A percentile compares a stretch with the other conserved stretches of the same genome.
Conservation (phyloP, 345 rosid genomes). For the Raphanus sativus region DNA sequence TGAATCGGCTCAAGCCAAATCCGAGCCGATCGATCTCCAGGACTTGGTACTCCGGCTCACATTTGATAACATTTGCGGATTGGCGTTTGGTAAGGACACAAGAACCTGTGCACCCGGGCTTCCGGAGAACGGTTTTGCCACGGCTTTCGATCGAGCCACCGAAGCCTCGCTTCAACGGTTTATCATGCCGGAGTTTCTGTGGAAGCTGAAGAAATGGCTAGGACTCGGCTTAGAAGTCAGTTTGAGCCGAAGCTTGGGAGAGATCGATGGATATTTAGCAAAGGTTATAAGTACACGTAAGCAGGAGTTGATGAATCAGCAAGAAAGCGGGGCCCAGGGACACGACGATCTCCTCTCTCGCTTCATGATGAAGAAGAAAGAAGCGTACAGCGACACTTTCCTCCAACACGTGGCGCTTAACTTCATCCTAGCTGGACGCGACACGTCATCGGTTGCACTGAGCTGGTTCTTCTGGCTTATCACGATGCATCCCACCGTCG, state of each 20-base stretch:
- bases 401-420: conserved; percentile 90
- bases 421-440: conserved; percentile 95
- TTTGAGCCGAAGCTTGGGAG: conserved; percentile 66
- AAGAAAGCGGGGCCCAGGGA: conserved; percentile 45
- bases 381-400: conserved; percentile 62
- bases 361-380: conserved; percentile 81
- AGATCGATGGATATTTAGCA: conserved; percentile 64
- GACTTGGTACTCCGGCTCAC: conserved; percentile 89
- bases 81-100: conserved; percentile 92
- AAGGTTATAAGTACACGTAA: conserved; percentile 68
- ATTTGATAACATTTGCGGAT: conserved; percentile 91
- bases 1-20: conserved; percentile 52
- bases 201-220: conserved; percentile 86
- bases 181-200: conserved; percentile 71
- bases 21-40: conserved; percentile 72
- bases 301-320: conserved; percentile 59
- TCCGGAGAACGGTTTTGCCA: conserved; percentile 70
- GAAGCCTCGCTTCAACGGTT: conserved; percentile 90
- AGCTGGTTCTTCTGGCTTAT: conserved; percentile 93
- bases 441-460: conserved; percentile 89
- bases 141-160: conserved; percentile 85
- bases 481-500: conserved; percentile 57
- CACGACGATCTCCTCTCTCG: conserved; percentile 87
- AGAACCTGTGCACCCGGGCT: conserved; percentile 72
- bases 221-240: conserved; percentile 80